A percentile compares a stretch with the other conserved stretches of the same genome.
These are phyloP conservation scores for Fusarium longipes DNA, from an alignment of 2,329 filamentous ascomycete species.

Conservation along the genomic window DNA sequence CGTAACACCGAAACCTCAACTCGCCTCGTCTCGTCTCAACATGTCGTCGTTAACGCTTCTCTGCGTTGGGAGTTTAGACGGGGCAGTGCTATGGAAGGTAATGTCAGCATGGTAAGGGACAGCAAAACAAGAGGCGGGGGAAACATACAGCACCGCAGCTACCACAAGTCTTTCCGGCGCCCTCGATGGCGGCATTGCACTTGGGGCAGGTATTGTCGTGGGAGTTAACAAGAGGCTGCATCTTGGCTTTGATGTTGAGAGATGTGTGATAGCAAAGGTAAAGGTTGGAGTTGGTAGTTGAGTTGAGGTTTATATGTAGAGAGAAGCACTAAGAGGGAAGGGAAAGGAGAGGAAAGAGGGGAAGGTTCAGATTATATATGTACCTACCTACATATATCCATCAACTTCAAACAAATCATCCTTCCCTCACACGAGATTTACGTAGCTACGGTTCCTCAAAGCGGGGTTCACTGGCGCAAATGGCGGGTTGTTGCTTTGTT, in stretches of 20 bases:
- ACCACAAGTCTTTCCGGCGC: slow-evolving; percentile 63
- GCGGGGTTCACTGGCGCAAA: slow-evolving; percentile 35
- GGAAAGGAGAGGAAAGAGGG: neutral
- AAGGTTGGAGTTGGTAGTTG: neutral
- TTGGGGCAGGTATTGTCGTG: slow-evolving; percentile 64
- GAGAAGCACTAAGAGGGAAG: neutral
- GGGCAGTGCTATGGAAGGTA: slow-evolving; percentile 42
- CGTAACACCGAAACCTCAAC: slow-evolving; percentile 18
- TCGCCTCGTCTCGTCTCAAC: slow-evolving; percentile 21
- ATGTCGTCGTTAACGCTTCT: slow-evolving; percentile 17
- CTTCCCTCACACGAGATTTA: slow-evolving; percentile 30
- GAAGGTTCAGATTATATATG: slow-evolving; percentile 3
- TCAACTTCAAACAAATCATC: slow-evolving; percentile 18
- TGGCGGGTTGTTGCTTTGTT: slow-evolving; percentile 39
- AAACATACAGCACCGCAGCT: slow-evolving; percentile 67
- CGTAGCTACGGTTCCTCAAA: slow-evolving; percentile 20
- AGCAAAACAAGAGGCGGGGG: neutral
- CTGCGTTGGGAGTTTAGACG: slow-evolving; percentile 34
- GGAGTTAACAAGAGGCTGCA: slow-evolving; percentile 53
- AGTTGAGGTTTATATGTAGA: neutral
- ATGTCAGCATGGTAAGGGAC: slow-evolving; percentile 9
- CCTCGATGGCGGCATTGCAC: slow-evolving; percentile 62
- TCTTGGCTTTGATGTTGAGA: slow-evolving; percentile 26
- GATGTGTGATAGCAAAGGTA: neutral
- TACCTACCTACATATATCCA: too few species aligned